Evolutionary conservation across 305 asterid genomes (phyloP).

Genomic region (Fraxinus ornus): DNA sequence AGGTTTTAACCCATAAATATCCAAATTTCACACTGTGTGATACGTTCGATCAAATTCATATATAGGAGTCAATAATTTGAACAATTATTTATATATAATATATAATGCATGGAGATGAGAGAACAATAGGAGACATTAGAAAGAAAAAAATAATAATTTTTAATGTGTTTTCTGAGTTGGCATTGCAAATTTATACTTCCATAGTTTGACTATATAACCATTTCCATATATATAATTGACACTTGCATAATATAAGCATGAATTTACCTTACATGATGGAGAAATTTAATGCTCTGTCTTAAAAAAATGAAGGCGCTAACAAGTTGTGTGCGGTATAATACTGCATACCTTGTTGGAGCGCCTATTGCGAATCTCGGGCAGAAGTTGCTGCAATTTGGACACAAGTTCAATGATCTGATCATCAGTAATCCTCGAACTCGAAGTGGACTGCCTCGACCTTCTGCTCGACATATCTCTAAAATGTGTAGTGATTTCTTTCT

Average conservation of each 20-base stretch:
- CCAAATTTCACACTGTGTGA: not conserved
- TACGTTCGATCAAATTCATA: not conserved
- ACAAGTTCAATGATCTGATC: constrained; percentile 83
- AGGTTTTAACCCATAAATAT: not conserved
- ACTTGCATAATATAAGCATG: not conserved
- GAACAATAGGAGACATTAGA: not conserved
- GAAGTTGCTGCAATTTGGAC: constrained; percentile 78
- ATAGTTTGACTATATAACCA: not conserved
- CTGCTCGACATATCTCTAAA: constrained; percentile 69
- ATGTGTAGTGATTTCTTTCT: not conserved
- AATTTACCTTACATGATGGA: not conserved
- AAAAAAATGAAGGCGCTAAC: not conserved
- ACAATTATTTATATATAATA: not conserved
- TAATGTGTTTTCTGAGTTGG: not conserved
- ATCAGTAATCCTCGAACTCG: constrained; percentile 62
- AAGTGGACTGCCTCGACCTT: constrained; percentile 66
- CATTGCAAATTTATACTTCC: not conserved
- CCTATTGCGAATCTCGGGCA: constrained; percentile 76
- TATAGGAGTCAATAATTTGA: not conserved
- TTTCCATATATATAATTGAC: not conserved
- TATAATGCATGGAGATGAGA: not conserved
- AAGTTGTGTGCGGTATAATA: not conserved
- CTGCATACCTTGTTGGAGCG: constrained; percentile 66
- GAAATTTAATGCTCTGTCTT: not conserved
- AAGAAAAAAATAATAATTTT: not conserved